Base-by-base conservation (phyloP, 2,329 filamentous ascomycete genomes). In the Ophiostoma australiae region DNA sequence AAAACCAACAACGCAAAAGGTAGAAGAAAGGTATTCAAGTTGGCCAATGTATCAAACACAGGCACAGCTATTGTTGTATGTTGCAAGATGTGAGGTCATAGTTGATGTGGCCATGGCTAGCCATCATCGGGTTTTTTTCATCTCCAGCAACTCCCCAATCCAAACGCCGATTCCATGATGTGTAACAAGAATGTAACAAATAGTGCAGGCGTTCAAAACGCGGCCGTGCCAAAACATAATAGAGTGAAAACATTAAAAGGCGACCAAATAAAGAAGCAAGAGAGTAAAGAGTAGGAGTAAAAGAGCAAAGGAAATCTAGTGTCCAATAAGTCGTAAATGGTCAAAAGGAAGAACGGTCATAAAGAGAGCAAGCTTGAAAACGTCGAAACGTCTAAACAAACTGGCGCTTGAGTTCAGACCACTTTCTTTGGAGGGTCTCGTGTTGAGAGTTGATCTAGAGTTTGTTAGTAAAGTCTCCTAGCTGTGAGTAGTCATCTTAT, bases 351-450 rank as follows among this genome's bases (percentile, higher is more conserved):
- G 35, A 31, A 20, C 44, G 13, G 37, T 27, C 20, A 31, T n/a
- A 33, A 27, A 52, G 48, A 72, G 41, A 48, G 20, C n/a, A n/a
- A 44, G 63, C 4, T 8, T 33, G 27, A 4, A 20, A 27, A 23
- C 15, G 67, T 52, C 17, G 8, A 55, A 27, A 55, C 33, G 31
- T 44, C 67, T 73, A 85, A 67, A 80, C 81, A 76, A 88, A 86
- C 71, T 88, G 86, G 69, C 83, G 82, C 80, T 85, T 87, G 74
- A 94, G 82, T 76, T 94, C 92, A 69, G 86, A 87, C 91, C 91
- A 94, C 81, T 91, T 93, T 76, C 91, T 88, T 73, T 84, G 89
- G 63, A 94, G 85, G 7, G 87, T 86, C 79, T 94, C 92, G 76
- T 94, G 87, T 74, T 86, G 82, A 37, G 87, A 82, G 76, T 91